A percentile compares a stretch with the other conserved stretches of the same genome.
phyloP scores from a whole-genome alignment of 2,329 filamentous ascomycete species.

The Cytospora paraplurivora region DNA sequence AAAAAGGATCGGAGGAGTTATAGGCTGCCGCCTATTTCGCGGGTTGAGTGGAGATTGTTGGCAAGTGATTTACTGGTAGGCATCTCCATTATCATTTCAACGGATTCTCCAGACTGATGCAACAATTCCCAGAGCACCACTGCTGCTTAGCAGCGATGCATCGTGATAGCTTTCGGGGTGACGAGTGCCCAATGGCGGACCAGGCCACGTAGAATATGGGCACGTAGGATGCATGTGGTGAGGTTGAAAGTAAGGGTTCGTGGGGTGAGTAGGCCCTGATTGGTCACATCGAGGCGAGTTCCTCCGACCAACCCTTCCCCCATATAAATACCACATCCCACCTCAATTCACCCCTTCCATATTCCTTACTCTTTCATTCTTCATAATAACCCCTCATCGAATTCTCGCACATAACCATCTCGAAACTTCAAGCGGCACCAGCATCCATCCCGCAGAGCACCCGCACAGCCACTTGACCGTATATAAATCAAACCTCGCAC shows the following conservation, averaged over 20 bases:
- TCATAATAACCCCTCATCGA: conserved; percentile 15
- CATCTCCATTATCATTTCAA: background rate
- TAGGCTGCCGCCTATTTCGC: background rate
- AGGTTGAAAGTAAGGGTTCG: conserved; percentile 22
- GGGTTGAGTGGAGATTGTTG: background rate
- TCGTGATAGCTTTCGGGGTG: background rate
- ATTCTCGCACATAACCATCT: conserved; percentile 8
- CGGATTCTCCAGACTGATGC: background rate
- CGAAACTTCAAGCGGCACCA: conserved; percentile 14
- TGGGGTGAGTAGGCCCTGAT: conserved; percentile 20
- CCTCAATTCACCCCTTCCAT: conserved; percentile 12
- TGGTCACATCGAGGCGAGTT: conserved; percentile 20
- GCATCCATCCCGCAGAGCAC: conserved; percentile 6
- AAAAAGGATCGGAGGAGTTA: background rate
- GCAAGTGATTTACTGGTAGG: background rate
- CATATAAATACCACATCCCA: conserved; percentile 28
- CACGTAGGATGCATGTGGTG: conserved; percentile 20
- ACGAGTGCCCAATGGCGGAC: background rate
- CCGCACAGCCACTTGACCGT: conserved; percentile 16
- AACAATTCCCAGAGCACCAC: background rate
- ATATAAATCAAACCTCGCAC: background rate
- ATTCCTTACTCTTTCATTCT: conserved; percentile 18
- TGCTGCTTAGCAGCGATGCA: background rate
- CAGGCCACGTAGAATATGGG: conserved; percentile 1
- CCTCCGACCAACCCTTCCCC: conserved; percentile 12